Base-by-base conservation (phyloP, 768 basidiomycete genomes). In the Dioszegia crocea region DNA sequence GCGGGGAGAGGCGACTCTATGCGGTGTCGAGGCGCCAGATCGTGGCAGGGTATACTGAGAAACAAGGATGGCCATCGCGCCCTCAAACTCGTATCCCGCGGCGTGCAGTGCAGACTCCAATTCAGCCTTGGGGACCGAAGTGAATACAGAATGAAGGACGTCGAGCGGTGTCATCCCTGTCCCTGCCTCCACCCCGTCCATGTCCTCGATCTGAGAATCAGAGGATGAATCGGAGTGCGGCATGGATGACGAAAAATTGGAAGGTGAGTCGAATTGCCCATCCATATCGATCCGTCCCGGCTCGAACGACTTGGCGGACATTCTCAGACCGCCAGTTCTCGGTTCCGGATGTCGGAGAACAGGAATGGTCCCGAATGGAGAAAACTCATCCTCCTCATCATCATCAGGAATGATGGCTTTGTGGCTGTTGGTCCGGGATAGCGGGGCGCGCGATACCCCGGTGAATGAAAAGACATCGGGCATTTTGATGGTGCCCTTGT, bases 91-190 rank as follows among this genome's bases (percentile, higher is more conserved):
- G 73, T 89, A 99, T 2, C 85, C 90, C 64, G 90, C 88, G 46
- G 84, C 82, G 6, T 85, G 84, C 1, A 99, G 82, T 0, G 94
- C 94, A 55, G 97, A 92, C 77, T 98, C 94, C 6, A 99, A 81
- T 72, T 97, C 91, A 2, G 87, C 87, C 2, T 91, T 86, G 0
- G 92, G 86, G 10, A 99, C 82, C 1, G 90, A 85, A 1, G 90
- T 87, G 65, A 99, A 99, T 38, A 99, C 89, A 41, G 89, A 91
- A 72, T 84, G 85, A 19, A 99, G 86, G 41, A 97, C 91, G 68
- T 99, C 96, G 68, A 99, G 88, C 0, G 96, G 96, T 0, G 94
- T 94, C 91, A 99, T 94, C 43, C 91, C 91, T 39, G 51, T 53
- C 14, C 68, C 64, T 23, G 57, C 47, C 31, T 53, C 46, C 19